A percentile compares a stretch with the other conserved stretches of the same genome.
Evolutionary conservation across 176 grass and related monocot genomes (phyloP).

Genomic region (Triticum aestivum): DNA sequence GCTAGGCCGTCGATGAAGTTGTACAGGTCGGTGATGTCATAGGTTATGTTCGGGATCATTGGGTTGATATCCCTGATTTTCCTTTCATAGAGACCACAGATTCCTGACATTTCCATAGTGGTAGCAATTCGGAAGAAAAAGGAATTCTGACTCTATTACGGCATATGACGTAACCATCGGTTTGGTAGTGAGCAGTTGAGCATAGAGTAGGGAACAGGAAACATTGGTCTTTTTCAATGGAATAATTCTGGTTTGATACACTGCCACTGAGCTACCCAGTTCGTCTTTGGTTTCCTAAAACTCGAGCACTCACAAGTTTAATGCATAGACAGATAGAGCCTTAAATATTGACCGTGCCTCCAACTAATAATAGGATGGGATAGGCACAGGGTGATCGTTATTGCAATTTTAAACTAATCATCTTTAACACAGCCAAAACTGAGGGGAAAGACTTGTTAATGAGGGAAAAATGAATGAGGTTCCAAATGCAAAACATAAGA

Average conservation of each 20-base stretch:
- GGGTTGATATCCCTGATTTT: slow-evolving; percentile 94
- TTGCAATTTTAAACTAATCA: background rate
- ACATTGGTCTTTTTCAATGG: background rate
- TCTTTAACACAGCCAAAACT: background rate
- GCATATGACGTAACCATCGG: background rate
- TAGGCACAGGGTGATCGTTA: background rate
- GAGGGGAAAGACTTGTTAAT: background rate
- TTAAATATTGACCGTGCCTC: background rate
- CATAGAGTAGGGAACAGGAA: background rate
- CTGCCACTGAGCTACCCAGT: background rate
- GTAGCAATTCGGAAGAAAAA: background rate
- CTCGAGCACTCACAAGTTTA: background rate
- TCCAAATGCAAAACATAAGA: too few species aligned
- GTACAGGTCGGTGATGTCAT: slow-evolving; percentile 87
- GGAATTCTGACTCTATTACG: background rate
- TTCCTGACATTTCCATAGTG: slow-evolving; percentile 46
- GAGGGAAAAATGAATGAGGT: background rate
- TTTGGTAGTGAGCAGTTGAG: background rate
- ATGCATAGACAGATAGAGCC: background rate
- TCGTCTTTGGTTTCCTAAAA: background rate
- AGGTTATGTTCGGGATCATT: slow-evolving; percentile 75
- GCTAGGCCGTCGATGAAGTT: slow-evolving; percentile 92
- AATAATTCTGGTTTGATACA: background rate
- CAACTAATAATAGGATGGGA: background rate
- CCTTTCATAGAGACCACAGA: slow-evolving; percentile 86